phyloP scores from a whole-genome alignment of 208 protist genomes.

The Acanthamoeba royreba region DNA sequence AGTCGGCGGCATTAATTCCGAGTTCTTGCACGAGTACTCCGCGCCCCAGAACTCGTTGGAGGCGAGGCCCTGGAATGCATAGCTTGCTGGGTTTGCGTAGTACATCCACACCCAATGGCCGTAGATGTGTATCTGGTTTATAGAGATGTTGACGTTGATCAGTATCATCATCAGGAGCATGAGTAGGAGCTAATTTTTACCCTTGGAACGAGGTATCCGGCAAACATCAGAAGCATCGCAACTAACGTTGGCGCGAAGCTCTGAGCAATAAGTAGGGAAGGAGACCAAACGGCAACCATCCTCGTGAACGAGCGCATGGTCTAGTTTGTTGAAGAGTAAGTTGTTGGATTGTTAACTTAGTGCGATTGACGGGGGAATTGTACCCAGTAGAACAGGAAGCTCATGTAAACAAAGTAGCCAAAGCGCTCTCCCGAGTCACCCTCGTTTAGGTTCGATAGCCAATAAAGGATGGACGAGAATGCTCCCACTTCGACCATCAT shows the following conservation, averaged over 20 bases:
- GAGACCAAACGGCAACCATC: not conserved
- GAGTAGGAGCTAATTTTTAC: not conserved
- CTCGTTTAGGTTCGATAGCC: conserved; percentile 3
- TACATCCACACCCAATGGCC: conserved; percentile 34
- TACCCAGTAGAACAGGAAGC: conserved; percentile 8
- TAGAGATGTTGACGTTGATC: not conserved
- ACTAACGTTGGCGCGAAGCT: not conserved
- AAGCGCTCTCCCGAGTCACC: not conserved
- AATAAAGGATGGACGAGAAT: conserved; percentile 23
- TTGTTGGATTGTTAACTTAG: not conserved
- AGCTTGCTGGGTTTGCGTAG: not conserved
- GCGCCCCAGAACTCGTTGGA: conserved; percentile 35
- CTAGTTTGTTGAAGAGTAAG: not conserved
- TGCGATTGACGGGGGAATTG: not conserved
- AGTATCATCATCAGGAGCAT: not conserved
- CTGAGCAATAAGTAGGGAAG: conserved; percentile 26
- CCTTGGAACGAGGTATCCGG: conserved; percentile 7
- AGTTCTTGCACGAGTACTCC: not conserved
- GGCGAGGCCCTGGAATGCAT: not conserved
- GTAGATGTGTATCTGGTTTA: not conserved
- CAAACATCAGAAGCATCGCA: conserved; percentile 17
- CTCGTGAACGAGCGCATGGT: not conserved
- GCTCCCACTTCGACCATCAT: not conserved
- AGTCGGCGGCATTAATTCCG: not conserved
- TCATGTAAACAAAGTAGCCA: conserved; percentile 1